Evolutionary conservation across 1,284 basidiomycete genomes (phyloP), one percentile per base, ranked within the genome.

Genomic region (Peniophora sp.): DNA sequence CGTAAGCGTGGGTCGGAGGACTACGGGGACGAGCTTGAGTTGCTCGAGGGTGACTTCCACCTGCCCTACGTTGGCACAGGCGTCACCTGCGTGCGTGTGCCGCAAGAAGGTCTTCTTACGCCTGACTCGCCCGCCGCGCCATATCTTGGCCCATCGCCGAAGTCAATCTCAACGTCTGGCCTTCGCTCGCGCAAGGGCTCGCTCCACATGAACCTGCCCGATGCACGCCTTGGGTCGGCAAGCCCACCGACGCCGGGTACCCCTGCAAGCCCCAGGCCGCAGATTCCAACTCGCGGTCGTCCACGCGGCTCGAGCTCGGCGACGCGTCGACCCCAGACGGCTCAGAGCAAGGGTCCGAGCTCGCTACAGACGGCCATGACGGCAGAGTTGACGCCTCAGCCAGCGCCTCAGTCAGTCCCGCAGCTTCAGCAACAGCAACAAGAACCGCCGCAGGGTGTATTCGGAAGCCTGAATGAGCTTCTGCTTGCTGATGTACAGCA

Each of bases 1-100:
- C 65, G 81, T 57, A 84, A 83, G 59, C 74, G 72, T 35, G 67
- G 67, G 38, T 72, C 74, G 45, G 66, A 70, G 2, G 78, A 78
- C 16, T 55, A 61, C n/a, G 65, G 65, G 39, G 56, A 63, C 23
- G n/a, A 20, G 16, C 19, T 41, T 5, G 38, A 41, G n/a, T n/a
- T 20, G 19, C 56, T 62, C 51, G 52, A 61, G 19, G 58, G 62
- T 14, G 68, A 67, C 45, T 77, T 78, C 56, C 68, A 71, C 52
- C 61, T 79, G 11, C 76, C 76, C 6, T 79, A 71, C 54, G 69
- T 76, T 25, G 68, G 72, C n/a, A 60, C 63, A 0, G 66, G 70
- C 1, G 69, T 76, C 16, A 62, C 60, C 32, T 63, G 47, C 23
- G 44, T 36, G 23, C 47, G 44, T 23, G 23, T 9, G 20, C 20